Conservation (phyloP, 192 early-diverging fungal genomes). For the Linnemannia zychae region DNA sequence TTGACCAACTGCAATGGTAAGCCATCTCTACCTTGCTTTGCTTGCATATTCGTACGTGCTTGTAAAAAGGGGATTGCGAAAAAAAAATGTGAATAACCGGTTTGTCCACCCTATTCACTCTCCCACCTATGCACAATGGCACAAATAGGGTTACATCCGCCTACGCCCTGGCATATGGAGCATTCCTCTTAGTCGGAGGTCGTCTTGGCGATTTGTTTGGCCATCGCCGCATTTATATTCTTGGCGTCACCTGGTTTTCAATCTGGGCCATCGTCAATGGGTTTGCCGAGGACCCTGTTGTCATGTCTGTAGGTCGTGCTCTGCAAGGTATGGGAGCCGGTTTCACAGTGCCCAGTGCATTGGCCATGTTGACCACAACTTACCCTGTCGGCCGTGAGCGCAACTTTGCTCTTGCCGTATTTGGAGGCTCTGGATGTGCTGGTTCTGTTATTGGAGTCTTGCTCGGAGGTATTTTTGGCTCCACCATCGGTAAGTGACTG, state of each 20-base stretch:
- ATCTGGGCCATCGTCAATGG: slow-evolving; percentile 51
- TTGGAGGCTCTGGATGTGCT: slow-evolving; percentile 43
- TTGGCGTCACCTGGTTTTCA: slow-evolving; percentile 45
- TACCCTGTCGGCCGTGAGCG: slow-evolving; percentile 43
- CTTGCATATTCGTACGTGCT: too few species aligned
- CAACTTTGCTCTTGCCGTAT: slow-evolving; percentile 36
- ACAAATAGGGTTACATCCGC: slow-evolving; percentile 41
- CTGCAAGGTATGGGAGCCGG: slow-evolving; percentile 55
- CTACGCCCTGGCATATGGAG: slow-evolving; percentile 50
- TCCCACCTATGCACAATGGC: not conserved
- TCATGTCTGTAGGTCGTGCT: slow-evolving; percentile 50
- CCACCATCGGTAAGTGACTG: slow-evolving; percentile 26
- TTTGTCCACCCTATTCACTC: not conserved
- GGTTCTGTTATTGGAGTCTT: slow-evolving; percentile 47
- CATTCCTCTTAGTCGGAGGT: slow-evolving; percentile 49
- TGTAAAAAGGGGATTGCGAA: not conserved
- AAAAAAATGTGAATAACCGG: not conserved
- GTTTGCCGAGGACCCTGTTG: slow-evolving; percentile 25
- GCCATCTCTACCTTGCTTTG: too few species aligned
- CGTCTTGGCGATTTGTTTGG: slow-evolving; percentile 56
- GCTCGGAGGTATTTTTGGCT: slow-evolving; percentile 44
- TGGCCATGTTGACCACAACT: slow-evolving; percentile 51
- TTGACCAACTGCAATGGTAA: slow-evolving; percentile 20
- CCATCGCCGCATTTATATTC: slow-evolving; percentile 44
- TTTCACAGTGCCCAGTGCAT: slow-evolving; percentile 55